These are phyloP conservation scores for Macrocystidia cucumis DNA, from an alignment of 1,284 basidiomycete species.

Conservation along the genomic window DNA sequence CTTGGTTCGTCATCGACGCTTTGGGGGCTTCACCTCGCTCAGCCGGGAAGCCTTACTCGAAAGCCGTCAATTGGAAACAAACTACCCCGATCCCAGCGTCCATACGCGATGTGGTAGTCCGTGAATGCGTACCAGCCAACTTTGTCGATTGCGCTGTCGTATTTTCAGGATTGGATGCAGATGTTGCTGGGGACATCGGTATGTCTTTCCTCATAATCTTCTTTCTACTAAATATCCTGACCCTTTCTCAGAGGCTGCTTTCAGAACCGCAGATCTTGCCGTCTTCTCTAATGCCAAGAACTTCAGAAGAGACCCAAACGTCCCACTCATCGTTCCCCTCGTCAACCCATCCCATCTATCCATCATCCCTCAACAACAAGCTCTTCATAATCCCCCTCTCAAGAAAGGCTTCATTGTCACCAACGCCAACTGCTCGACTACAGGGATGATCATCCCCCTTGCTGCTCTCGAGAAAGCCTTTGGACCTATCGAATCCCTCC, in stretches of 20 bases:
- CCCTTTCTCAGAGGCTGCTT: conserved; percentile 66
- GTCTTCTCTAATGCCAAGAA: conserved; percentile 99
- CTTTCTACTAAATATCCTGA: conserved; percentile 6
- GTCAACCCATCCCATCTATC: conserved; percentile 88
- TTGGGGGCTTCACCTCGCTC: conserved; percentile 90
- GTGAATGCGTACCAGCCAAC: conserved; percentile 72
- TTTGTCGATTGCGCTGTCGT: conserved; percentile 85
- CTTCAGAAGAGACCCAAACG: conserved; percentile 87
- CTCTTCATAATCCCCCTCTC: conserved; percentile 62
- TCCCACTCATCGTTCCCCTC: conserved; percentile 96
- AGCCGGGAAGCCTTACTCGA: conserved; percentile 78
- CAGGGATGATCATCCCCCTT: conserved; percentile 89
- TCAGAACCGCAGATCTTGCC: conserved; percentile 82
- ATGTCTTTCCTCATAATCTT: conserved; percentile 19
- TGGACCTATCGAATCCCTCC: conserved; percentile 85
- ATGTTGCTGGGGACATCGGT: conserved; percentile 95
- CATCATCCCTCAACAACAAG: conserved; percentile 81
- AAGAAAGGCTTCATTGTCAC: conserved; percentile 94
- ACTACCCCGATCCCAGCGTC: conserved; percentile 63
- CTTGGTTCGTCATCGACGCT: conserved; percentile 84
- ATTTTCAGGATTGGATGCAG: conserved; percentile 93
- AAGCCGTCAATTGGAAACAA: conserved; percentile 92
- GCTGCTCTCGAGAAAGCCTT: conserved; percentile 89
- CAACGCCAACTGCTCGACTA: conserved; percentile 98
- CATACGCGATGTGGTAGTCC: conserved; percentile 68